These are phyloP conservation scores for Wakefieldia striispora DNA, from an alignment of 768 basidiomycete genomes.

Conservation along the genomic window DNA sequence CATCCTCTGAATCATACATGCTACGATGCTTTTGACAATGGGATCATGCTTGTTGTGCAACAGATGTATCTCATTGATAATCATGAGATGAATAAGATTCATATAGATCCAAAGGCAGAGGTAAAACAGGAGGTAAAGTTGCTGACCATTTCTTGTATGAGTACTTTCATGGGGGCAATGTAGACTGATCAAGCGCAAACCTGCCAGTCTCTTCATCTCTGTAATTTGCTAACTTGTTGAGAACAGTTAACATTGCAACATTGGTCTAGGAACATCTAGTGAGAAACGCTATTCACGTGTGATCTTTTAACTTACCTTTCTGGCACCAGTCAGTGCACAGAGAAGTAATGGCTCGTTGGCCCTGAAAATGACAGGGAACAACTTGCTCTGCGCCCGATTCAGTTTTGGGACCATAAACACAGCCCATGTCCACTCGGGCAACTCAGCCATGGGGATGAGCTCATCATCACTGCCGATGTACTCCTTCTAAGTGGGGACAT, in stretches of 20 bases:
- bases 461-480: slow-evolving; percentile 63
- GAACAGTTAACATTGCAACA: slow-evolving; percentile 92
- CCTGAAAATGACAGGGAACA: slow-evolving; percentile 91
- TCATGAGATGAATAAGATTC: slow-evolving; percentile 92
- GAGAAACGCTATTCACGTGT: neutral
- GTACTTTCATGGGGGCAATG: slow-evolving; percentile 98
- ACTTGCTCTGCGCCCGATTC: slow-evolving; percentile 90
- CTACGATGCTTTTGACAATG: slow-evolving; percentile 87
- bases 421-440: slow-evolving; percentile 85
- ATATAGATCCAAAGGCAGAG: slow-evolving; percentile 79
- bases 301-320: slow-evolving; percentile 66
- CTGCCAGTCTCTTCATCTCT: slow-evolving; percentile 77
- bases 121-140: slow-evolving; percentile 80
- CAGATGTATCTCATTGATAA: slow-evolving; percentile 97
- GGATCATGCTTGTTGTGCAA: slow-evolving; percentile 98
- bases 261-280: slow-evolving; percentile 66
- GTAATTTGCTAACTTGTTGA: slow-evolving; percentile 86
- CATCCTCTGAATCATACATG: slow-evolving; percentile 89
- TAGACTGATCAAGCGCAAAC: slow-evolving; percentile 87
- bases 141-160: slow-evolving; percentile 98
- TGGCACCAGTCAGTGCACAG: slow-evolving; percentile 97
- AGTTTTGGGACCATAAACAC: slow-evolving; percentile 82
- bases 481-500: slow-evolving; percentile 90
- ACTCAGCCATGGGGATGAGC: slow-evolving; percentile 61
- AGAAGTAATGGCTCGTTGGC: slow-evolving; percentile 93